Evolutionary conservation across 768 basidiomycete species (phyloP), one percentile per base, ranked within the genome.

Genomic region (Crucibulum laeve): DNA sequence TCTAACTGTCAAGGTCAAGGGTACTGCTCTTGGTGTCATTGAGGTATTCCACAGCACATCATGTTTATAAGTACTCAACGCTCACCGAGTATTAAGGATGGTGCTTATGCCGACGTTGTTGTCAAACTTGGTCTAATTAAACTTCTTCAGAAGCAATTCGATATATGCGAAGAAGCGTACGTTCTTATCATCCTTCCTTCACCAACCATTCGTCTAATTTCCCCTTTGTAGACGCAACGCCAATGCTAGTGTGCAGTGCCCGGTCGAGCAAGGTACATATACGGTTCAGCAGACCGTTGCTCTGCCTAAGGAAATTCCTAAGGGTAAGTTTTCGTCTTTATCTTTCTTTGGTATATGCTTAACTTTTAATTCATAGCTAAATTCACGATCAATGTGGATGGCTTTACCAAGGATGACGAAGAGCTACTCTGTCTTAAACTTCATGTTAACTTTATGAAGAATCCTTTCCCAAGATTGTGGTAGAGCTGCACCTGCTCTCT

Each of bases 41-140:
- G 73, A 87, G 69, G 94, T 94, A 47, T 22, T 68, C 42, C 23
- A 11, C 17, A 44, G 6, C 14, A 3, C 41, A 11, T 44, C 17
- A 36, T 7, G 7, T 17, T 36, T 18, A 30, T 33, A 21, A 8
- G 45, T 21, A 46, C 23, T 42, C 45, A n/a, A 43, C 7, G 7
- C 17, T 18, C n/a, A 11, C 11, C 42, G n/a, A n/a, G n/a, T n/a
- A n/a, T n/a, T 14, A 50, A 97, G 94, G 84, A 93, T 4, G 96
- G 96, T 4, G 88, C 95, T 28, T 88, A 79, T 54, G 95, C 87
- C 5, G 82, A 94, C 52, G 92, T 99, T 3, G 65, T 67, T 1
- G 95, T 99, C 44, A 98, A 97, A 63, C 73, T 98, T n/a, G 96
- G 96, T 19, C 67, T 91, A 22, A 79, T 99, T 58, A 96, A 91